Evolutionary conservation across 2,329 filamentous ascomycete genomes (phyloP).

Genomic region (Aspergillus caelatus): DNA sequence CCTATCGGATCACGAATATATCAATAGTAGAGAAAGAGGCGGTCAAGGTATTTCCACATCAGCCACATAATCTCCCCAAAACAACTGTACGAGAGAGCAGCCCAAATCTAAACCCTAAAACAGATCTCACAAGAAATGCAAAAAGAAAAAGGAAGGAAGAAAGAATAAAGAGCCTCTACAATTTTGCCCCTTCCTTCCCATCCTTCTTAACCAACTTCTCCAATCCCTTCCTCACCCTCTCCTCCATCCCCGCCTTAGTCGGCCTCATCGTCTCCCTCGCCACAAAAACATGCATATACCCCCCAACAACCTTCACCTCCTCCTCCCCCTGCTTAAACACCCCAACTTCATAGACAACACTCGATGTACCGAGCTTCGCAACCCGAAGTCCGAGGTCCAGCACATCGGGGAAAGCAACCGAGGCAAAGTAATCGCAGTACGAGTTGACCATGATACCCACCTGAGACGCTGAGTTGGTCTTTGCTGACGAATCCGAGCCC

Average conservation of each 20-base stretch:
- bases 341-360: slow-evolving; percentile 86
- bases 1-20: not conserved
- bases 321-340: slow-evolving; percentile 77
- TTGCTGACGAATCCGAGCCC: not conserved
- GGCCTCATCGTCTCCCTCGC: slow-evolving; percentile 71
- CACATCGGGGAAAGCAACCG: slow-evolving; percentile 78
- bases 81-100: not conserved
- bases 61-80: not conserved
- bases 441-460: slow-evolving; percentile 85
- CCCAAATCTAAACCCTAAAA: not conserved
- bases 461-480: slow-evolving; percentile 46
- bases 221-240: slow-evolving; percentile 53
- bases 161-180: slow-evolving; percentile 23
- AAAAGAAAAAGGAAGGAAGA: not conserved
- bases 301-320: slow-evolving; percentile 78
- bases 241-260: slow-evolving; percentile 57
- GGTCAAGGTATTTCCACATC: not conserved
- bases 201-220: slow-evolving; percentile 52
- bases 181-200: slow-evolving; percentile 24
- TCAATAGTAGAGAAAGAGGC: not conserved
- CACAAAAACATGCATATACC: slow-evolving; percentile 89
- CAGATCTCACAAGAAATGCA: not conserved
- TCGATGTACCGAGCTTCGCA: slow-evolving; percentile 80
- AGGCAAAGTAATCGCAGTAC: slow-evolving; percentile 81
- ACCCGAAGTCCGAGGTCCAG: slow-evolving; percentile 82